phyloP scores from a whole-genome alignment of 1,139 yeast species.

The Geotrichum carabidarum region DNA sequence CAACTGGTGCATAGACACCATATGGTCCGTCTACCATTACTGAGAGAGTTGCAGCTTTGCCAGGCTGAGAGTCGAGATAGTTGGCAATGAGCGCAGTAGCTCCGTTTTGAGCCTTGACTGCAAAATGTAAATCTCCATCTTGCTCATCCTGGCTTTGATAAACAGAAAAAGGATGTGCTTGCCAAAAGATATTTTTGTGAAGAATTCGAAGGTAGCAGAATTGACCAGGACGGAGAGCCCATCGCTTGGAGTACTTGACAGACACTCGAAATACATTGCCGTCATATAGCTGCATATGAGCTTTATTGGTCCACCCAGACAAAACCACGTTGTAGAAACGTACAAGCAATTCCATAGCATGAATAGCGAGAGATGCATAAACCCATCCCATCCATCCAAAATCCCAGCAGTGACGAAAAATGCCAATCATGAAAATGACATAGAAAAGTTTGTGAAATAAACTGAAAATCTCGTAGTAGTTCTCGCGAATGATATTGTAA shows the following conservation, averaged over 20 bases:
- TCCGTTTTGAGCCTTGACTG: slow-evolving; percentile 35
- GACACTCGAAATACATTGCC: slow-evolving; percentile 30
- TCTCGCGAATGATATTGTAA: slow-evolving; percentile 21
- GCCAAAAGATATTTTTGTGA: slow-evolving; percentile 41
- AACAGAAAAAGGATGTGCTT: slow-evolving; percentile 66
- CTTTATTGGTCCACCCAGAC: slow-evolving; percentile 42
- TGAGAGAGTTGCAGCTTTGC: slow-evolving; percentile 26
- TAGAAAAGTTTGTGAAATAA: slow-evolving; percentile 38
- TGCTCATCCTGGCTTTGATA: slow-evolving; percentile 29
- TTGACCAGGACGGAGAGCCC: slow-evolving; percentile 53
- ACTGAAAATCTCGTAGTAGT: slow-evolving; percentile 44
- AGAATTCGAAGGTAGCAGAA: slow-evolving; percentile 56
- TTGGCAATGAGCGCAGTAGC: slow-evolving; percentile 29
- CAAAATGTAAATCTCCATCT: slow-evolving; percentile 29
- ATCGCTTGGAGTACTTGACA: slow-evolving; percentile 31
- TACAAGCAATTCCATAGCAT: slow-evolving; percentile 40
- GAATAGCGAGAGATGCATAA: slow-evolving; percentile 38
- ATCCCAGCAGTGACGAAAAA: slow-evolving; percentile 38
- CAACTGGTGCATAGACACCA: slow-evolving; percentile 46
- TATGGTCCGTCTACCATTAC: slow-evolving; percentile 56
- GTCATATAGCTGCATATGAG: slow-evolving; percentile 34
- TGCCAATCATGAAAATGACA: slow-evolving; percentile 42
- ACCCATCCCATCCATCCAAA: slow-evolving; percentile 50
- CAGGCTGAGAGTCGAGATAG: slow-evolving; percentile 19
- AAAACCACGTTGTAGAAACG: slow-evolving; percentile 36